Evolutionary conservation across 768 basidiomycete species (phyloP), one percentile per base, ranked within the genome.

Genomic region (Tulasnella sp.): DNA sequence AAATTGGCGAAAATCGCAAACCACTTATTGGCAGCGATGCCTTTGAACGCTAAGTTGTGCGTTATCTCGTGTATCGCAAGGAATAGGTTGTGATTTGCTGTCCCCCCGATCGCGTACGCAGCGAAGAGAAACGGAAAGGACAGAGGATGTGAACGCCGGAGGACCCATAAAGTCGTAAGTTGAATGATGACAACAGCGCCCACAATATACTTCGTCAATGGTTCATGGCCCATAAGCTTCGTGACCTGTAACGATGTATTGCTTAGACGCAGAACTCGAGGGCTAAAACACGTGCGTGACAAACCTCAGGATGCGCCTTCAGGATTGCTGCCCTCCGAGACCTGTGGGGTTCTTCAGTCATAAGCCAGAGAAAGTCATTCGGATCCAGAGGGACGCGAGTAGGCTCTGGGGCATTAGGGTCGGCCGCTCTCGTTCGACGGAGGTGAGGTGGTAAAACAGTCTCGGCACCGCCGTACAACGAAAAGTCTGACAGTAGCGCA

Each of bases 21-120:
- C 35, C 91, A 83, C 82, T 96, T 95, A 85, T 99, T 99, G 10
- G 91, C 89, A 73, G 85, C 86, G 70, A 99, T 89, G 32, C 92
- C 88, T 79, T 88, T 89, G 86, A 98, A 99, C 1, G 95, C 98
- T 37, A 99, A 88, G 83, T 98, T 99, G 84, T 99, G 98, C 2
- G 96, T 98, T 79, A 99, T 98, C 83, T 99, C 98, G 83, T 99
- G 98, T 75, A 99, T 98, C 61, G 98, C 95, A 71, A 99, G 89
- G 85, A 99, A 99, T 51, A 97, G 88, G 83, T 99, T 99, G 84
- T 99, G 98, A 85, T 99, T 99, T 10, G 93, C 92, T 0, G 97
- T 98, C 3, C 95, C 98, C 1, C 98, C 98, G 72, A 99, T 88
- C 18, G 85, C 87, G 83, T 98, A 99, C 0, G 97, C 95, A 16